Percentiles rank a stretch among this genome's conserved stretches.
These are phyloP conservation scores for Teratosphaeria epicoccoides DNA, from an alignment of 2,329 filamentous ascomycete species.

Conservation along the genomic window DNA sequence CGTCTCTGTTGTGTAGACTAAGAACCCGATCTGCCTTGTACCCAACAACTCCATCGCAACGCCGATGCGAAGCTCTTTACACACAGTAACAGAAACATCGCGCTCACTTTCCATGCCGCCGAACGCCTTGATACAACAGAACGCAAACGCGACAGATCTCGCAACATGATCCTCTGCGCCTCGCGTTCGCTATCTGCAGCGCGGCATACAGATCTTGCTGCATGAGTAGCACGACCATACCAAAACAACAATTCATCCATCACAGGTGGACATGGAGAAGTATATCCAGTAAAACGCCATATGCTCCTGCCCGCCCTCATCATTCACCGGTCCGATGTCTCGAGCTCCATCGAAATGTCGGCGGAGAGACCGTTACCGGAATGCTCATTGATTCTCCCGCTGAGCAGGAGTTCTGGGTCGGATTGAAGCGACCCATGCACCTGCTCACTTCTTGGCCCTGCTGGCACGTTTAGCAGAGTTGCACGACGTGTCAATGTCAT, in stretches of 20 bases:
- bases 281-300: background rate
- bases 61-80: conserved; percentile 2
- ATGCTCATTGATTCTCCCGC: background rate
- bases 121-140: background rate
- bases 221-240: background rate
- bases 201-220: background rate
- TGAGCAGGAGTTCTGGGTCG: background rate
- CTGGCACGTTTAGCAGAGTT: conserved; percentile 9
- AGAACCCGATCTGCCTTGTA: background rate
- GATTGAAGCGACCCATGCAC: background rate
- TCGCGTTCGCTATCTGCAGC: background rate
- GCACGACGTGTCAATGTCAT: background rate
- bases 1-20: background rate
- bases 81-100: conserved; percentile 1
- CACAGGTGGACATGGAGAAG: background rate
- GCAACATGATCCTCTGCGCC: background rate
- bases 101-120: background rate
- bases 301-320: background rate
- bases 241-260: background rate
- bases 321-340: background rate
- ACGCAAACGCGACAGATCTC: background rate
- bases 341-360: background rate
- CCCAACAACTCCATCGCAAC: conserved; percentile 1
- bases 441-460: conserved; percentile 2
- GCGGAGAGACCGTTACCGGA: background rate